Evolutionary conservation across 352 stramenopile genomes (phyloP).

Genomic region (Blastocystis sp.): DNA sequence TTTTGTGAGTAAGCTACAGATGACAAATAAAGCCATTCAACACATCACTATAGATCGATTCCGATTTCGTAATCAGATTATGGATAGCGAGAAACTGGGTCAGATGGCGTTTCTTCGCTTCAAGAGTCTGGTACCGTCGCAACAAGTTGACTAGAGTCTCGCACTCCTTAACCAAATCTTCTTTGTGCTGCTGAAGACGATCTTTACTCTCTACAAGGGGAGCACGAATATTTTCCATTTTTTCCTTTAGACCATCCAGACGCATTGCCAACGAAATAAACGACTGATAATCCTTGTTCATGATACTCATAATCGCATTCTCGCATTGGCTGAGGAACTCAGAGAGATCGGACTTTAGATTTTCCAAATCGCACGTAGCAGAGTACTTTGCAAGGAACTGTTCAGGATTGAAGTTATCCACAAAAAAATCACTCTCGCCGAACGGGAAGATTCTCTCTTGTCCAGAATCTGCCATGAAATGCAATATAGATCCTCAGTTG

Average conservation of each 20-base stretch:
- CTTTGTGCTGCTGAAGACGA: slow-evolving; percentile 11
- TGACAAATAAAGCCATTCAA: neutral
- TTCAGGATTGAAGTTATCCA: slow-evolving; percentile 55
- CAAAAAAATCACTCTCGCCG: slow-evolving; percentile 56
- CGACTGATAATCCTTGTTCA: slow-evolving; percentile 55
- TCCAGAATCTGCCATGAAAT: neutral
- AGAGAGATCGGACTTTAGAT: slow-evolving; percentile 6
- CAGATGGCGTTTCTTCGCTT: slow-evolving; percentile 13
- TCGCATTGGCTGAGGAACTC: slow-evolving; percentile 31
- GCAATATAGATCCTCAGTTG: neutral
- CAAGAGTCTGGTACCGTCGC: neutral
- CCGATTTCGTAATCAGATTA: neutral
- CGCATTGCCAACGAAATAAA: slow-evolving; percentile 42
- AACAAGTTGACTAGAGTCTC: neutral
- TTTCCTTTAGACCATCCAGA: slow-evolving; percentile 44
- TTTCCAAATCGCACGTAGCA: neutral
- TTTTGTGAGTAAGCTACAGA: neutral
- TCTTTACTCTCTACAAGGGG: slow-evolving; percentile 9
- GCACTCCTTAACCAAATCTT: slow-evolving; percentile 17
- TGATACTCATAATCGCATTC: slow-evolving; percentile 49
- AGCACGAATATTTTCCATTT: neutral
- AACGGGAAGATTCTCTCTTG: slow-evolving; percentile 42
- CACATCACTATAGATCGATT: neutral
- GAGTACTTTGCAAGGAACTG: slow-evolving; percentile 45
- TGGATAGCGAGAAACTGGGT: neutral